Evolutionary conservation across 345 rosid species (phyloP), one percentile per base, ranked within the genome.

Genomic region (Salix udensis): DNA sequence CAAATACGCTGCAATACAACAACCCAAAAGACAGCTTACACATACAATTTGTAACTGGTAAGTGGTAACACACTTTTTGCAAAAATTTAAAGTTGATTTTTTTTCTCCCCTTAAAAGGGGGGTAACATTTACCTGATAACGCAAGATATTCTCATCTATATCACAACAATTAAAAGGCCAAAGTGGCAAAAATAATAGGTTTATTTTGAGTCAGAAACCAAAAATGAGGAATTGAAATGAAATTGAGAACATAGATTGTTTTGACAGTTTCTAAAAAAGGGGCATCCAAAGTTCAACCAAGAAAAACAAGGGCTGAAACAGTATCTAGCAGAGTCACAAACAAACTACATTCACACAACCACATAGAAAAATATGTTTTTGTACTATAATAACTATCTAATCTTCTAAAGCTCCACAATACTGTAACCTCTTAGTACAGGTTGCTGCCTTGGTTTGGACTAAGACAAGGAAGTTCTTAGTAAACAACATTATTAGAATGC

Each of bases 1-100:
- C 88, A 61, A 89, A 87, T 62, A 82, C 87, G 89, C 97, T 94
- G 81, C 19, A 68, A 24, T 40, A 23, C 4, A 68, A 46, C 26
- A 30, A 48, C 7, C 36, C 65, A n/a, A 5, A 55, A 75, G 67
- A 36, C 34, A 48, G 19, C 21, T 19, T 64, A 30, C 52, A 53
- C 4, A 6, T 30, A 24, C 37, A 53, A 6, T 2, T 4, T 37
- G 71, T 40, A 72, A 7, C 50, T 24, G 58, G 34, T 31, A 58
- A 72, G 66, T 34, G 1, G 26, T n/a, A 72, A 21, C 65, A 34
- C 23, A 1, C 31, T 13, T 13, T 40, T 42, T 37, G 7, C 71
- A 68, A 12, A 37, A 42, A 40, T 7, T 68, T 68, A 37, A 37
- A 68, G 16, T 39, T 67, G 3, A 28, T 65, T 40, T 40, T 10